Percentiles rank a stretch among this genome's conserved stretches.
phyloP scores from a whole-genome alignment of 2,329 filamentous ascomycete genomes.

The Pestalotiopsis sp. region DNA sequence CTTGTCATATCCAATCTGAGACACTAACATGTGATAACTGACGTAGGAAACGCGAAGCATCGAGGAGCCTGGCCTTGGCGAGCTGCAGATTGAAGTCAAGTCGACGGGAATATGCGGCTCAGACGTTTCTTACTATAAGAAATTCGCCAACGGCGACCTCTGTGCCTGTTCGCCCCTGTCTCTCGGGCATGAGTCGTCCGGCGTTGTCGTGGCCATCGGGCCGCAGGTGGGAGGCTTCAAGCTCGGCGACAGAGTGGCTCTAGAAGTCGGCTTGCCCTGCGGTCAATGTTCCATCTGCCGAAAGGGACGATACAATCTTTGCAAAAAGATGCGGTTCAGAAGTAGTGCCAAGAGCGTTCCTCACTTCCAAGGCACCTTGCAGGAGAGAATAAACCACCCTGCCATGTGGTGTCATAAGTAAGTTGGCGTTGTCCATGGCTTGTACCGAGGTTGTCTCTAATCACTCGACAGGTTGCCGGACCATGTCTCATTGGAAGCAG shows the following conservation, averaged over 20 bases:
- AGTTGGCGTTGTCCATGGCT: constrained; percentile 19
- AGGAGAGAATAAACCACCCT: constrained; percentile 63
- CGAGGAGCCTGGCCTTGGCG: constrained; percentile 45
- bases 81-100: constrained; percentile 66
- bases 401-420: constrained; percentile 64
- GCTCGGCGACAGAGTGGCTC: constrained; percentile 55
- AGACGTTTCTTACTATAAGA: constrained; percentile 71
- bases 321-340: constrained; percentile 61
- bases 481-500: constrained; percentile 57
- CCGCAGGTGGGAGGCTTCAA: constrained; percentile 51
- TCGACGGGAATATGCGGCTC: constrained; percentile 70
- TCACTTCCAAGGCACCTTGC: constrained; percentile 63
- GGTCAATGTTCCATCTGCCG: constrained; percentile 40
- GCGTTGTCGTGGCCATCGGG: constrained; percentile 57
- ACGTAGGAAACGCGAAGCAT: constrained; percentile 51
- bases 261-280: constrained; percentile 40
- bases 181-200: constrained; percentile 63
- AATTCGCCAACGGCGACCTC: constrained; percentile 70
- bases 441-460: constrained; percentile 17
- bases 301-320: constrained; percentile 60
- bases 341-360: constrained; percentile 64
- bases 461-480: constrained; percentile 50
- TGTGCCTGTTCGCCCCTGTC: constrained; percentile 66
- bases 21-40: constrained; percentile 15
- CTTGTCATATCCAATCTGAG: background rate